These are phyloP conservation scores for Pseudogymnoascus sp. DNA, from an alignment of 2,329 filamentous ascomycete genomes.

Conservation along the genomic window DNA sequence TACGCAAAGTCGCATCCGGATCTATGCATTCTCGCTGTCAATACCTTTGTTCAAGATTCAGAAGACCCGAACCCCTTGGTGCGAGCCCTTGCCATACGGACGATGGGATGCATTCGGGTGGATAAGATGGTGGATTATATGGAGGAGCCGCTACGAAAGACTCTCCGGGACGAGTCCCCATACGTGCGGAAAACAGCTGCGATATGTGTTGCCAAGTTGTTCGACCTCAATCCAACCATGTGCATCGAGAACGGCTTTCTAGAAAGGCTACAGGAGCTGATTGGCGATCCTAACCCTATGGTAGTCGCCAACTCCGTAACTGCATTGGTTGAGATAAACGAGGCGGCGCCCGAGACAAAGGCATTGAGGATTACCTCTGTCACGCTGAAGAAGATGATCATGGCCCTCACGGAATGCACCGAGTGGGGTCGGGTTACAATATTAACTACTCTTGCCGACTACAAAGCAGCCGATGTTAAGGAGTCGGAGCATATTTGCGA, in stretches of 20 bases:
- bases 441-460: slow-evolving; percentile 79
- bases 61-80: slow-evolving; percentile 97
- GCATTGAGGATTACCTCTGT: slow-evolving; percentile 75
- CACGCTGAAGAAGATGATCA: slow-evolving; percentile 87
- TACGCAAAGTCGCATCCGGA: slow-evolving; percentile 99
- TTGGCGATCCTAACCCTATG: slow-evolving; percentile 97
- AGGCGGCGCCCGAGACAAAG: slow-evolving; percentile 82
- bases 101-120: slow-evolving; percentile 96
- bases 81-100: slow-evolving; percentile 87
- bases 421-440: slow-evolving; percentile 98
- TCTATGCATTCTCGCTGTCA: slow-evolving; percentile 95
- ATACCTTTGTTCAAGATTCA: slow-evolving; percentile 97
- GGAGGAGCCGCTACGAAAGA: slow-evolving; percentile 95
- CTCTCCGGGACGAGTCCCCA: slow-evolving; percentile 89
- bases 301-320: slow-evolving; percentile 97
- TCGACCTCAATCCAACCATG: slow-evolving; percentile 85
- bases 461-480: slow-evolving; percentile 78
- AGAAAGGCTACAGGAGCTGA: slow-evolving; percentile 87
- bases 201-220: slow-evolving; percentile 95
- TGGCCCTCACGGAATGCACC: slow-evolving; percentile 95
- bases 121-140: slow-evolving; percentile 99
- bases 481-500: slow-evolving; percentile 98
- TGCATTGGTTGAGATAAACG: slow-evolving; percentile 82
- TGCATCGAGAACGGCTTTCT: slow-evolving; percentile 96
- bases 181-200: slow-evolving; percentile 98